Evolutionary conservation across 2,329 filamentous ascomycete genomes (phyloP).

Genomic region (Sporothrix protearum): DNA sequence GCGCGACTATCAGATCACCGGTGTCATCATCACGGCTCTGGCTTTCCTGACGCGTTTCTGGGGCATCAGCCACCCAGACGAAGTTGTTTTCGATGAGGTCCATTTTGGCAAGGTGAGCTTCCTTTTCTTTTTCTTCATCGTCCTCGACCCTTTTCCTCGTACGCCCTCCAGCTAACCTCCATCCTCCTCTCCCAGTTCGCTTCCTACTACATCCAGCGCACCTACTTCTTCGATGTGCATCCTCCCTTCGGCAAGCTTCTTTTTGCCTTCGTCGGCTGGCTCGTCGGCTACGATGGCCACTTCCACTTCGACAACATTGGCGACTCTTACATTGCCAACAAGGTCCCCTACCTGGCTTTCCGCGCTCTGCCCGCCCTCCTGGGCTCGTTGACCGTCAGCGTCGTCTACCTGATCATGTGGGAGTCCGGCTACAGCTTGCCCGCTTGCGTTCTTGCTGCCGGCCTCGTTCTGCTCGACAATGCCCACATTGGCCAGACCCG

Average conservation of each 20-base stretch:
- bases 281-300: slow-evolving; percentile 92
- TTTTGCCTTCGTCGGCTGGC: slow-evolving; percentile 94
- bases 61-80: slow-evolving; percentile 89
- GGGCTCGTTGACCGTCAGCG: slow-evolving; percentile 88
- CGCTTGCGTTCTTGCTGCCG: slow-evolving; percentile 80
- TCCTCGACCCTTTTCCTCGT: neutral
- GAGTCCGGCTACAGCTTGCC: slow-evolving; percentile 96
- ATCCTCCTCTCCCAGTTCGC: slow-evolving; percentile 53
- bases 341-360: slow-evolving; percentile 95
- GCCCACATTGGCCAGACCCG: slow-evolving; percentile 96
- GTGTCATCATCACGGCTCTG: slow-evolving; percentile 71
- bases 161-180: neutral
- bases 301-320: slow-evolving; percentile 99
- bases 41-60: slow-evolving; percentile 93
- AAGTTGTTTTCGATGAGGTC: slow-evolving; percentile 98
- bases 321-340: slow-evolving; percentile 95
- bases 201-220: slow-evolving; percentile 85
- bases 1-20: slow-evolving; percentile 78
- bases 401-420: slow-evolving; percentile 98
- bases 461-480: slow-evolving; percentile 90
- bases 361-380: slow-evolving; percentile 88
- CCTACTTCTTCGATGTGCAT: slow-evolving; percentile 99
- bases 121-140: neutral
- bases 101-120: slow-evolving; percentile 92
- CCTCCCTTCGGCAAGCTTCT: slow-evolving; percentile 97